Evolutionary conservation across 768 basidiomycete genomes (phyloP), one percentile per base, ranked within the genome.

Genomic region (Naganishia onofrii): DNA sequence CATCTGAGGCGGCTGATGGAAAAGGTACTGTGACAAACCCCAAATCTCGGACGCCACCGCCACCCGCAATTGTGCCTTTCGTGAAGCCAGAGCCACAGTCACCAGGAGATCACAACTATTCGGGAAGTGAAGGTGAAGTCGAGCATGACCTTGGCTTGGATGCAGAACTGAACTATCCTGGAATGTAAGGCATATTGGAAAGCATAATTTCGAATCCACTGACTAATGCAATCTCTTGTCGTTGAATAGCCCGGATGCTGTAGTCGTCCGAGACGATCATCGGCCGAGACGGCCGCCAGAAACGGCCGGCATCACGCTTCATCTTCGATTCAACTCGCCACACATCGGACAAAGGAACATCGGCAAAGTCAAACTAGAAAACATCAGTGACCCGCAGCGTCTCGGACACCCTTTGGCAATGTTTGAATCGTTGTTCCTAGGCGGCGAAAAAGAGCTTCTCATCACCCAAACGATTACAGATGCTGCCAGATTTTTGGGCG

Each of bases 111-210:
- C 23, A 51, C 23, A 12, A 32, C 2, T 63, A 46, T 19, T 63
- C 60, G 60, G 60, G 60, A 4, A 63, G 60, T 29, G 60, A 63
- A 63, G 60, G 60, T 63, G 60, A 63, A 63, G 60, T 63, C 19
- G 60, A 63, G 60, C 60, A 63, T 46, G 60, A 63, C 19, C 42
- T 63, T 23, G 60, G 60, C 13, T 44, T 63, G 42, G 60, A 63
- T 46, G 38, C 60, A 44, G 60, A 44, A 28, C 9, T 63, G 26
- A 63, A 42, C 17, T 36, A 63, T 15, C 60, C 60, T 23, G 34
- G n/a, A 34, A n/a, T 58, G 31, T 36, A 31, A 38, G 32, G 23
- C 10, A 26, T 0, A 26, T 46, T 23, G 38, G 36, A 3, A 29
- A 1, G 12, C 13, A 8, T 5, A 3, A 4, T 26, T 7, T 3